Evolutionary conservation across 1,284 basidiomycete species (phyloP).

Genomic region (Cryptococcus jaspeensis): DNA sequence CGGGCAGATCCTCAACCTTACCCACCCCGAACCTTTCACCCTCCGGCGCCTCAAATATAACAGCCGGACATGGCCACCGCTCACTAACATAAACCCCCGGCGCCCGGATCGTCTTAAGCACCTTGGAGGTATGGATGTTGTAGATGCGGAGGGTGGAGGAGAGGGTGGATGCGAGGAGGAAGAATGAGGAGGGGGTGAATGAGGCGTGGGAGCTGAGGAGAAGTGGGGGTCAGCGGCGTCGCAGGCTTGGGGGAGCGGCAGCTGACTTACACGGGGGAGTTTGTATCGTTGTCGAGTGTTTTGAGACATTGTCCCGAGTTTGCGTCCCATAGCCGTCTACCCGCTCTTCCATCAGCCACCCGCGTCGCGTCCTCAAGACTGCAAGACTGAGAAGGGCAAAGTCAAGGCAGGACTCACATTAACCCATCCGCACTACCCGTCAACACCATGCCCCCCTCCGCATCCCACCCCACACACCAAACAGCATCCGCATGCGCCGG

Average conservation of each 20-base stretch:
- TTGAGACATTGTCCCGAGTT: conserved; percentile 96
- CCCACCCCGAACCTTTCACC: too few relatives aligned
- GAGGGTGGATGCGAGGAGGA: conserved; percentile 82
- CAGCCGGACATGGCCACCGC: conserved; percentile 34
- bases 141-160: conserved; percentile 91
- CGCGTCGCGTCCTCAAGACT: background rate
- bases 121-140: conserved; percentile 88
- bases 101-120: conserved; percentile 74
- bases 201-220: conserved; percentile 43
- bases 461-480: conserved; percentile 86
- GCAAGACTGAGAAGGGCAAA: background rate
- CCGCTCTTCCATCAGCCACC: background rate
- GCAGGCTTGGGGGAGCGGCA: background rate
- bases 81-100: conserved; percentile 29
- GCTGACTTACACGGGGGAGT: conserved; percentile 74
- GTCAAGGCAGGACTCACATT: conserved; percentile 64
- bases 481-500: conserved; percentile 98
- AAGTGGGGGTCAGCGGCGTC: background rate
- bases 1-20: too few relatives aligned
- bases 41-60: conserved; percentile 22
- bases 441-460: conserved; percentile 89
- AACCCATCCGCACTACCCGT: conserved; percentile 94
- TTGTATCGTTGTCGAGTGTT: conserved; percentile 92
- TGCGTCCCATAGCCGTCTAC: conserved; percentile 92
- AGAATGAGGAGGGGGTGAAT: conserved; percentile 89